These are phyloP conservation scores for Colletotrichum destructivum DNA, from an alignment of 2,329 filamentous ascomycete genomes.

Conservation along the genomic window DNA sequence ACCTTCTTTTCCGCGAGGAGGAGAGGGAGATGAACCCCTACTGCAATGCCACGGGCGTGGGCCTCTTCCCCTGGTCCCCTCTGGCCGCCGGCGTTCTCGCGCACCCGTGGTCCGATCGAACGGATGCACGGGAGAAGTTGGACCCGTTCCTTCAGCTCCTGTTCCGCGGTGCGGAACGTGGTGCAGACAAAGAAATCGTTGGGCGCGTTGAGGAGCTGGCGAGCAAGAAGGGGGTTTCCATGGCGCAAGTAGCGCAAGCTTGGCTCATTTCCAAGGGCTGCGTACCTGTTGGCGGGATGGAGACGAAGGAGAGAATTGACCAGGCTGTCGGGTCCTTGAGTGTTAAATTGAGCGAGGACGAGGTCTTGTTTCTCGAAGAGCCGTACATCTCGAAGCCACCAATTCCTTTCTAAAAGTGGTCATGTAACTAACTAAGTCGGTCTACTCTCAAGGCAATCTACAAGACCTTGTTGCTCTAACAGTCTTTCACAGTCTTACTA, in stretches of 20 bases:
- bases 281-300: conserved; percentile 26
- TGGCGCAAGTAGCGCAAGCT: conserved; percentile 35
- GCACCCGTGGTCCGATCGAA: conserved; percentile 31
- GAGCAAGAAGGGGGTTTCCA: conserved; percentile 17
- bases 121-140: neutral
- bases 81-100: conserved; percentile 34
- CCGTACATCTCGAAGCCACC: conserved; percentile 30
- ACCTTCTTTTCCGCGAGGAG: conserved; percentile 71
- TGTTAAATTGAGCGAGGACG: conserved; percentile 16
- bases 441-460: no score
- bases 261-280: conserved; percentile 36
- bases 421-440: no score
- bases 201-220: conserved; percentile 29
- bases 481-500: no score
- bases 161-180: conserved; percentile 24
- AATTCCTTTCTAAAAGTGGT: neutral
- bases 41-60: conserved; percentile 58
- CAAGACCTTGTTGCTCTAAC: no score
- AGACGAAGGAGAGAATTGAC: conserved; percentile 35
- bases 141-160: conserved; percentile 28
- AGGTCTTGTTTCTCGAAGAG: conserved; percentile 23
- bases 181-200: conserved; percentile 20
- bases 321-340: conserved; percentile 20
- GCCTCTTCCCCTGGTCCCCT: conserved; percentile 45
- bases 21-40: conserved; percentile 60